These are phyloP conservation scores for Emergomyces orientalis DNA, from an alignment of 2,329 filamentous ascomycete genomes.

Conservation along the genomic window DNA sequence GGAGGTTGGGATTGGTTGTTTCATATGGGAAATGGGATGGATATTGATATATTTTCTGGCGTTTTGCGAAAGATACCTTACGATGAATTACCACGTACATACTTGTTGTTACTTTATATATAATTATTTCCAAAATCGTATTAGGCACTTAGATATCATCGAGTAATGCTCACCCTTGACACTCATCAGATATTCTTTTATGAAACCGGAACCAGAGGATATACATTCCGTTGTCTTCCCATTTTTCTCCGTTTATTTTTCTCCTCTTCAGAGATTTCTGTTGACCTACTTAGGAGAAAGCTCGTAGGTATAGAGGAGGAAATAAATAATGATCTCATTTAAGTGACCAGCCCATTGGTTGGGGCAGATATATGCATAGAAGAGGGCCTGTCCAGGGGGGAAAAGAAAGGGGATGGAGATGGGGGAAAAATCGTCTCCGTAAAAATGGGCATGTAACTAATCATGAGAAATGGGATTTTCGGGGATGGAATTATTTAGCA, in stretches of 20 bases:
- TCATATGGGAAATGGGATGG: constrained; percentile 13
- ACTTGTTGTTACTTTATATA: background rate
- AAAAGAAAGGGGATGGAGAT: background rate
- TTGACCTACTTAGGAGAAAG: background rate
- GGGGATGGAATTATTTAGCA: too few species aligned
- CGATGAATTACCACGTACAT: background rate
- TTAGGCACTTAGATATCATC: too few species aligned
- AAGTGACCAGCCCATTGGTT: too few species aligned
- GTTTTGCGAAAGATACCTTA: background rate
- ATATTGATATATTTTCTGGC: constrained; percentile 14
- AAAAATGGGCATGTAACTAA: too few species aligned
- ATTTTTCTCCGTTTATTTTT: background rate
- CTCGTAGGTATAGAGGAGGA: background rate
- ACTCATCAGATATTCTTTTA: background rate
- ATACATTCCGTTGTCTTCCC: background rate
- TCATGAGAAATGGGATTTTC: too few species aligned
- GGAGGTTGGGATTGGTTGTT: background rate
- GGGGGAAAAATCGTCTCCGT: too few species aligned
- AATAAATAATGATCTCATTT: background rate
- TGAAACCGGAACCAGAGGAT: background rate
- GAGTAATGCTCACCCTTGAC: too few species aligned
- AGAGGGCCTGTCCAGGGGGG: background rate
- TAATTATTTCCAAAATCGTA: background rate
- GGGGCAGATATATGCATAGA: background rate
- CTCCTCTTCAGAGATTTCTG: background rate